Conservation (phyloP, 371 early-diverging fungal species). For the Lichtheimia ramosa region DNA sequence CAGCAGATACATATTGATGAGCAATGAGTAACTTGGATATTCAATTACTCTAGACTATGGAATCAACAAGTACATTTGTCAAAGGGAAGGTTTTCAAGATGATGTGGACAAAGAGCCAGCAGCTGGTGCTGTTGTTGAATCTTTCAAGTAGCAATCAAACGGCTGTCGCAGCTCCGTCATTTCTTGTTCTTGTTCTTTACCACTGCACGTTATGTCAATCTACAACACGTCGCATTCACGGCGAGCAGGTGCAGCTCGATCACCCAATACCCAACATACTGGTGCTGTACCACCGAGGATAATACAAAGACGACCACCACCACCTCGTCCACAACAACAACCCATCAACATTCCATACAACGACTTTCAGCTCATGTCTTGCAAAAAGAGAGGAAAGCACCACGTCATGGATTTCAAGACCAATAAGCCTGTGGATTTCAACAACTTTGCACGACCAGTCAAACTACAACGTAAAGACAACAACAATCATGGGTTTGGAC, state of each 20-base stretch:
- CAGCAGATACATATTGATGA: no score
- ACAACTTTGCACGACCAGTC: conserved; percentile 63
- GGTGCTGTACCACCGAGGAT: neutral
- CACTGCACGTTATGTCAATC: conserved; percentile 6
- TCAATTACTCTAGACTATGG: no score
- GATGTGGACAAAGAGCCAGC: no score
- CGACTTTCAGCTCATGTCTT: conserved; percentile 12
- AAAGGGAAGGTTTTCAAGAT: no score
- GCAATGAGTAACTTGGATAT: no score
- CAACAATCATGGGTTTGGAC: conserved; percentile 16
- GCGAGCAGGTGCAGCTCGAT: conserved; percentile 4
- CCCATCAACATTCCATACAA: conserved; percentile 10
- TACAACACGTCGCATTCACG: conserved; percentile 19
- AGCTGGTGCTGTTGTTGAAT: no score
- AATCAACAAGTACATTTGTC: no score
- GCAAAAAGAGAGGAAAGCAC: conserved; percentile 19
- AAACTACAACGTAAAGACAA: conserved; percentile 68
- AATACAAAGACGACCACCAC: neutral
- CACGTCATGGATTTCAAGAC: conserved; percentile 72
- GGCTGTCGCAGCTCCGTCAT: neutral
- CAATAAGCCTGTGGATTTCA: conserved; percentile 51
- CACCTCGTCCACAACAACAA: conserved; percentile 1
- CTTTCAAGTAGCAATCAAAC: no score
- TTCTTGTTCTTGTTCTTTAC: neutral
- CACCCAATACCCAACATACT: neutral